These are phyloP conservation scores for Oryza glaberrima DNA, from an alignment of 176 grass and related monocot genomes.

Conservation along the genomic window DNA sequence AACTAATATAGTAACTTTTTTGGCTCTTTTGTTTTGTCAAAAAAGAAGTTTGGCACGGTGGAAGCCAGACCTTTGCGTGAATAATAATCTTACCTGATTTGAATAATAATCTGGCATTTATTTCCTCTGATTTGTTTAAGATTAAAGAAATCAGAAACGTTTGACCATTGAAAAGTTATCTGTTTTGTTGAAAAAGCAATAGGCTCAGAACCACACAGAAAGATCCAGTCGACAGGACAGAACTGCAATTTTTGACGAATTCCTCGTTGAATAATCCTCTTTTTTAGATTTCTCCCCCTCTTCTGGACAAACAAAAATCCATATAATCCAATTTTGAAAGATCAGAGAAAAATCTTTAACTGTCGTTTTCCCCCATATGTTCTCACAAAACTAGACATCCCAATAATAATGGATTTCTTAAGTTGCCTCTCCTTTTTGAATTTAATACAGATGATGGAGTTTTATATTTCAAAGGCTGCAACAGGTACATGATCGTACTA, in stretches of 20 bases:
- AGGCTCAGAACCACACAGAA: background rate
- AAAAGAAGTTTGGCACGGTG: background rate
- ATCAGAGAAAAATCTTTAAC: background rate
- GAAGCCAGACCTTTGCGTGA: background rate
- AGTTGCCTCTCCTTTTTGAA: background rate
- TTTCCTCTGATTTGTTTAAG: background rate
- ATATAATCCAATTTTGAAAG: background rate
- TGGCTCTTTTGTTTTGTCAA: background rate
- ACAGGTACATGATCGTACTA: background rate
- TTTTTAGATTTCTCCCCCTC: slow-evolving; percentile 25
- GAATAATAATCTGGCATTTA: slow-evolving; percentile 5
- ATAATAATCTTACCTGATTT: slow-evolving; percentile 27
- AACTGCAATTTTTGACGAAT: slow-evolving; percentile 20
- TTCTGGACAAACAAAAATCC: slow-evolving; percentile 30
- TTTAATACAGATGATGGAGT: background rate
- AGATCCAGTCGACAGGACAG: slow-evolving; percentile 29
- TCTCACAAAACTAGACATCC: background rate
- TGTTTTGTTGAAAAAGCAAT: slow-evolving; percentile 18
- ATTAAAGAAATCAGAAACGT: background rate
- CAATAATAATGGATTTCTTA: background rate
- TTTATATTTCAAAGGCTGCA: slow-evolving; percentile 1
- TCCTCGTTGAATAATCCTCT: slow-evolving; percentile 38
- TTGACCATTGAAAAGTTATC: slow-evolving; percentile 32
- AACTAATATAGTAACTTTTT: background rate
- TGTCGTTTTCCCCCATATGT: slow-evolving; percentile 20